Base-by-base conservation (phyloP, 2,329 filamentous ascomycete species). In the Alternaria brassicicola region DNA sequence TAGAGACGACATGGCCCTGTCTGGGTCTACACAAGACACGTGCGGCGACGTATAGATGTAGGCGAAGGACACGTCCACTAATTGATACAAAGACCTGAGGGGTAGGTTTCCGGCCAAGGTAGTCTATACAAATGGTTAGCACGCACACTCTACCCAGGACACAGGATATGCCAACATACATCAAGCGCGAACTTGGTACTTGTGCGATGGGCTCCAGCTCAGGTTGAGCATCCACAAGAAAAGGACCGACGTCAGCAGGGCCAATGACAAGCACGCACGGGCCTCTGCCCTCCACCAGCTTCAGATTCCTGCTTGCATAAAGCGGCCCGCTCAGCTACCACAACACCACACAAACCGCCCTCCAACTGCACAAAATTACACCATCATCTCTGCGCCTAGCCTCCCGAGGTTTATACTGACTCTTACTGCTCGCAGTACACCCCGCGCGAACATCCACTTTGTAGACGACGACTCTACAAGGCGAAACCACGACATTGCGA, bases 261-360 rank as follows among this genome's bases (percentile, higher is more conserved):
- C 68, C 67, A 70, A 69, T 69, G 55, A 38, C 46, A 53, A 54
- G 55, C 30, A 54, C 60, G 62, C 64, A 59, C 63, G 66, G 68
- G 58, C 64, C 67, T 52, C 43, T 54, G 51, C 57, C 49, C 59
- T 54, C 64, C 62, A 62, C 64, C 61, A 65, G 61, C 60, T 56
- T 67, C 68, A 66, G 65, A 63, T 64, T 66, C 63, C 61, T 58
- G 57, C 54, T 47, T 67, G 68, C 69, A 72, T 67, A 72, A 71
- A 74, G 70, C 65, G 64, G 69, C 63, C 65, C 63, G 66, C 63
- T 59, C 64, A 58, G 42, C 61, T 57, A 64, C 64, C 65, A 70
- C 67, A 67, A 57, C 64, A 68, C 66, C 56, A 68, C 64, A 63
- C 65, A 60, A 58, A 57, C 41, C 59, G 47, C 28, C 51, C 52